A percentile compares a stretch with the other conserved stretches of the same genome.
Evolutionary conservation across 108 stramenopile species (phyloP).

Genomic region (Epithemia pelagica): DNA sequence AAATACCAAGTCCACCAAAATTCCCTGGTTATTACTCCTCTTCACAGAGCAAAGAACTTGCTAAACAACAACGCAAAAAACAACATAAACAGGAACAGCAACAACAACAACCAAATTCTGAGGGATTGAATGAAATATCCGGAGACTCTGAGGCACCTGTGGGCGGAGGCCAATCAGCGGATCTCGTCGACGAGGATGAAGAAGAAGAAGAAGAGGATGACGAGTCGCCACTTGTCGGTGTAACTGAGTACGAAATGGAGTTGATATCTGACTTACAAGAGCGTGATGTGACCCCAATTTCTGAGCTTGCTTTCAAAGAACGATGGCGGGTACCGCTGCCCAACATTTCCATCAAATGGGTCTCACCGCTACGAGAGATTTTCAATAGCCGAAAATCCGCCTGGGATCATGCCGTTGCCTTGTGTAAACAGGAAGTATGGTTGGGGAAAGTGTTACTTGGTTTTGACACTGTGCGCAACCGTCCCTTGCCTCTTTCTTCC

Average conservation of each 20-base stretch:
- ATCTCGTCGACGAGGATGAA: not conserved
- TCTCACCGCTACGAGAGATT: conserved; percentile 49
- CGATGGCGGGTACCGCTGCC: conserved; percentile 20
- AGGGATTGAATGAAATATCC: not conserved
- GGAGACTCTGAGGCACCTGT: not conserved
- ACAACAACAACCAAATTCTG: not conserved
- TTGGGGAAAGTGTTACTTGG: conserved; percentile 64
- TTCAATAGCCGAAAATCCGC: conserved; percentile 68
- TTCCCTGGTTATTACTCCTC: conserved; percentile 17
- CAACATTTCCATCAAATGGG: conserved; percentile 42
- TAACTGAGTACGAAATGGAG: conserved; percentile 17
- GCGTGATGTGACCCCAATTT: conserved; percentile 27
- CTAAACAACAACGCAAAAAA: not conserved
- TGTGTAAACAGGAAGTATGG: conserved; percentile 43
- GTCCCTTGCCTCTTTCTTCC: conserved; percentile 32
- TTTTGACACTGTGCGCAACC: conserved; percentile 41
- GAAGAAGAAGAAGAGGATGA: conserved; percentile 1
- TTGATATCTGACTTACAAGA: conserved; percentile 14
- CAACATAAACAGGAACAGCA: not conserved
- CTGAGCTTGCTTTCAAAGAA: conserved; percentile 29
- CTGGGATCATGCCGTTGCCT: conserved; percentile 42
- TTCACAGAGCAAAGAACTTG: not conserved
- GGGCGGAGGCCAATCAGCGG: not conserved
- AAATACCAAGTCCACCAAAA: conserved; percentile 33
- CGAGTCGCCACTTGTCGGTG: not conserved